Base-by-base conservation (phyloP, 2,329 filamentous ascomycete species). In the Colletotrichum phormii region DNA sequence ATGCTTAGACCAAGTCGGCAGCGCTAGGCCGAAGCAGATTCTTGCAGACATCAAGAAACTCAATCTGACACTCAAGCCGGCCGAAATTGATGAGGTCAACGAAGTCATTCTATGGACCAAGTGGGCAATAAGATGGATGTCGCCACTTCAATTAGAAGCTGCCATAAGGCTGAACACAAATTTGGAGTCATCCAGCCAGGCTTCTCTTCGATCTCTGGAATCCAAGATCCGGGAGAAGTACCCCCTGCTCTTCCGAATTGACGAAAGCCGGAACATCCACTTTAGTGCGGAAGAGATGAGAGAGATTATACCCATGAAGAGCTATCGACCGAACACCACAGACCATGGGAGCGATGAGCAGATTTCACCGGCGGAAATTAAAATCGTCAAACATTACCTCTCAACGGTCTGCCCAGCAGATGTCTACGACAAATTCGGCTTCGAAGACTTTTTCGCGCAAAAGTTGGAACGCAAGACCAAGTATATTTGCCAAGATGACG, bases 351-450 rank as follows among this genome's bases (percentile, higher is more conserved):
- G 37, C 37, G 37, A 42, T 15, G 37, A 42, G 37, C 37, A 22
- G 11, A 53, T 53, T 53, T 24, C n/a, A 18, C 9, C 49, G 49
- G 49, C 49, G 9, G 49, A 53, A 8, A 24, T 53, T n/a, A 53
- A 24, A 53, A 24, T 53, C 8, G 49, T 53, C n/a, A 53, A 53
- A 22, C 80, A 82, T 59, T 82, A 81, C 49, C 76, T 83, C 3
- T 75, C 67, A 6, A 80, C 76, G 12, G 79, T 82, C 13, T 83
- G 81, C 31, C 81, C 81, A 0, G 65, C 71, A 1, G 78, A 80
- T 0, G 76, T 83, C 7, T 82, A 80, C 42, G 49, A 74, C 5
- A 77, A 79, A 6, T 81, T 82, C 33, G 79, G 78, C 1, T 82
- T 83, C 49, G 78, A 82, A 3, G 69, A 78, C 0, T 83, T 82